Conservation (phyloP, 2,329 filamentous ascomycete genomes). For the Sporothrix globosa region DNA sequence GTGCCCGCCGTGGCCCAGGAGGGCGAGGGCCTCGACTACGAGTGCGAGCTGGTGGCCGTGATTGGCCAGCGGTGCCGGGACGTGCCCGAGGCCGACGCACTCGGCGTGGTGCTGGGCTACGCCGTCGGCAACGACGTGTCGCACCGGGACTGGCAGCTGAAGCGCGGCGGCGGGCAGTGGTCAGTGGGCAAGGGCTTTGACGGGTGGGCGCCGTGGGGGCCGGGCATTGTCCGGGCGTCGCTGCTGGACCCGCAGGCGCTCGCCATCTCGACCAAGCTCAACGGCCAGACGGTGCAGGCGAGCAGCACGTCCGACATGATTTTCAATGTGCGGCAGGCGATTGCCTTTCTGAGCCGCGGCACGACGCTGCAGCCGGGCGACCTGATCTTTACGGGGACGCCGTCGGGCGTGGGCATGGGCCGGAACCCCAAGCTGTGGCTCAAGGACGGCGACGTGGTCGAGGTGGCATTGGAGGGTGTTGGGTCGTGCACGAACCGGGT, state of each 20-base stretch:
- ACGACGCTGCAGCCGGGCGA: slow-evolving; percentile 67
- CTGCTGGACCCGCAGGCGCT: slow-evolving; percentile 61
- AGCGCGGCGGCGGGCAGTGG: slow-evolving; percentile 71
- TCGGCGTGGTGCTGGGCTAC: slow-evolving; percentile 76
- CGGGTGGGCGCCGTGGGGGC: slow-evolving; percentile 74
- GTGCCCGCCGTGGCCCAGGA: slow-evolving; percentile 68
- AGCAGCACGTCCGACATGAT: slow-evolving; percentile 65
- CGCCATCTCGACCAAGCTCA: slow-evolving; percentile 61
- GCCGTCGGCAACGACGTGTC: slow-evolving; percentile 78
- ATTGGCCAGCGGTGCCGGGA: slow-evolving; percentile 70
- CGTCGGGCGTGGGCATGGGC: slow-evolving; percentile 72
- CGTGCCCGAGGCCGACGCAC: slow-evolving; percentile 65
- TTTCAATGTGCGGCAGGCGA: slow-evolving; percentile 62
- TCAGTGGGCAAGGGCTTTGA: slow-evolving; percentile 74
- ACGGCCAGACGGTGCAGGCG: slow-evolving; percentile 62
- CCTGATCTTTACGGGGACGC: slow-evolving; percentile 69
- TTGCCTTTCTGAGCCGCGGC: slow-evolving; percentile 63
- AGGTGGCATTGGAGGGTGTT: slow-evolving; percentile 68
- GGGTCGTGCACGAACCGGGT: slow-evolving; percentile 62
- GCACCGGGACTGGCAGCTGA: slow-evolving; percentile 75
- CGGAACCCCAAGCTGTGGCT: slow-evolving; percentile 68
- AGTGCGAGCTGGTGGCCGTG: slow-evolving; percentile 75
- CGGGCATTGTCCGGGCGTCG: slow-evolving; percentile 64
- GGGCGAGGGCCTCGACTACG: slow-evolving; percentile 71
- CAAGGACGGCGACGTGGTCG: slow-evolving; percentile 70